phyloP scores from a whole-genome alignment of 163 green algal species.

The Scenedesmus sp. region DNA sequence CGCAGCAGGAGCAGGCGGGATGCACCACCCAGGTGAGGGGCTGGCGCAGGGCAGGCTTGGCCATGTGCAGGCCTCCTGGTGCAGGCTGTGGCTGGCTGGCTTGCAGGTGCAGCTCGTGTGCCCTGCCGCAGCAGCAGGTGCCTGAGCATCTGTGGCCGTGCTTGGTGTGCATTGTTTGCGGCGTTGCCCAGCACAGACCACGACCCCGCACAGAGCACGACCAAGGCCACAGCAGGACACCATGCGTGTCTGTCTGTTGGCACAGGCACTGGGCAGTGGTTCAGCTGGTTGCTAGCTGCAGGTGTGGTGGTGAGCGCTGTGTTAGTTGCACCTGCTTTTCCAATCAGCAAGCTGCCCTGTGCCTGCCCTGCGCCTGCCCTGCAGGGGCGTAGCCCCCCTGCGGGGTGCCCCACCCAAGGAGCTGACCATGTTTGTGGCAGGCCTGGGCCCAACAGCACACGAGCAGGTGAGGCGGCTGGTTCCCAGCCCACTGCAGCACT shows the following conservation, averaged over 20 bases:
- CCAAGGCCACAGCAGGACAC: too few relatives aligned
- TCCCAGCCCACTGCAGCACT: not conserved
- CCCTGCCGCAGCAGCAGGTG: not conserved
- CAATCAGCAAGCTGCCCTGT: not conserved
- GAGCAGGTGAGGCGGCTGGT: conserved; percentile 19
- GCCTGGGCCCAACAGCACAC: conserved; percentile 26
- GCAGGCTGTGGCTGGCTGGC: not conserved
- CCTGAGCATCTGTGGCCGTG: too few relatives aligned
- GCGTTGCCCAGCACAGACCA: too few relatives aligned
- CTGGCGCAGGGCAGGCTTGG: not conserved
- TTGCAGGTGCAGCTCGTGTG: not conserved
- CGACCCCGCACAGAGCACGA: too few relatives aligned
- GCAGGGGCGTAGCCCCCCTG: not conserved
- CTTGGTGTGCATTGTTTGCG: not conserved
- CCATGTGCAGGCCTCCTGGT: too few relatives aligned
- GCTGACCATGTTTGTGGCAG: conserved; percentile 56
- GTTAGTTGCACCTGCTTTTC: not conserved
- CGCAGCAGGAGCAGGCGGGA: not conserved
- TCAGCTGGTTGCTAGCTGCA: too few relatives aligned
- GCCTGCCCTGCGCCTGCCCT: not conserved
- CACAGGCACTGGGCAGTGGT: too few relatives aligned
- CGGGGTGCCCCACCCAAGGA: conserved; percentile 43
- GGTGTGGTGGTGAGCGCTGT: not conserved
- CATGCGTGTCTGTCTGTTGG: not conserved
- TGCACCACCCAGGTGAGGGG: not conserved